Base-by-base conservation (phyloP, 2,329 filamentous ascomycete species). In the Stemphylium vesicarium region DNA sequence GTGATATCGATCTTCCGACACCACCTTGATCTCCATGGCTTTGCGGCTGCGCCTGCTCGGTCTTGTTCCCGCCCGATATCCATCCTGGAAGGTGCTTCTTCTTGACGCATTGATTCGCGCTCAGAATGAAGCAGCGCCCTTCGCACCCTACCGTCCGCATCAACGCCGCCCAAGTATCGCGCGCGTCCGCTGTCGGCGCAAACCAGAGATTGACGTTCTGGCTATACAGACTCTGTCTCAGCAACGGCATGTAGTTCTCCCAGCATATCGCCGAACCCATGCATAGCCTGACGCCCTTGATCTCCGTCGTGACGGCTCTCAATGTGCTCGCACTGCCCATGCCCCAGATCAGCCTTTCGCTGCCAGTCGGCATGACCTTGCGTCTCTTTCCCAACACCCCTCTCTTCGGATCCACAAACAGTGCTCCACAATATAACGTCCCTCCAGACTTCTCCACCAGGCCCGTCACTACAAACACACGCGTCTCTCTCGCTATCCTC, bases 201-300 rank as follows among this genome's bases (percentile, higher is more conserved):
- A 97, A 85, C 76, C 94, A 97, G 11, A 97, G 78, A 73, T 96
- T 96, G 68, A 97, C 87, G 70, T 96, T 96, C 75, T 97, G 94
- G 2, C 86, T 84, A 75, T 97, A 98, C 33, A 97, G 81, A 13
- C 86, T 84, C 72, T 96, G 90, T 15, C 94, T 85, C 7, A 97
- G 81, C 15, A 97, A 79, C 0, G 93, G 93, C 92, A 96, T 97
- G 78, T 94, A 96, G 75, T 91, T 96, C 75, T 98, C 93, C 93
- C 93, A 97, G 80, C 93, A 96, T 63, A 98, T 96, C 3, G 92
- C 94, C 3, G 90, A 87, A 0, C 89, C 93, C 56, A 97, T 84
- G 52, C 91, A 94, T 56, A 97, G 78, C 60, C 86, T 87, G 2
- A 92, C 85, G 44, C 91, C 92, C 57, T 88, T 88, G 72, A 97